phyloP scores from a whole-genome alignment of 2,329 filamentous ascomycete species.

The Diaporthe citriasiana region DNA sequence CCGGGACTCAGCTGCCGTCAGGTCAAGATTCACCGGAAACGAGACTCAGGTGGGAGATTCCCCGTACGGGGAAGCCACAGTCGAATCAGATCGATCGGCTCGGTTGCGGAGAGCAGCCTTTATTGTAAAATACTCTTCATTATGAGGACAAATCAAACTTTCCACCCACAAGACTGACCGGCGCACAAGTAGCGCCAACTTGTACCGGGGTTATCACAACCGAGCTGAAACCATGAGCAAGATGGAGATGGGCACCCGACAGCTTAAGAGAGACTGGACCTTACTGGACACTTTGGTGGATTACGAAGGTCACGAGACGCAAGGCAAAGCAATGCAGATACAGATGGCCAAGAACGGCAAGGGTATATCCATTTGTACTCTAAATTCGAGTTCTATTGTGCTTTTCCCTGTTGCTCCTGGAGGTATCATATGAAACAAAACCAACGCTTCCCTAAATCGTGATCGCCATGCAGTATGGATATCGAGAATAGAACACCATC shows the following conservation, averaged over 20 bases:
- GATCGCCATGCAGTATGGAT: conserved; percentile 22
- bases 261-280: too few relatives aligned
- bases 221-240: neutral
- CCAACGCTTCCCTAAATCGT: conserved; percentile 34
- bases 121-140: conserved; percentile 15
- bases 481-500: conserved; percentile 31
- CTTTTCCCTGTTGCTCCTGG: conserved; percentile 30
- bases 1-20: neutral
- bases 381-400: conserved; percentile 19
- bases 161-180: neutral
- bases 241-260: neutral
- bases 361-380: conserved; percentile 36
- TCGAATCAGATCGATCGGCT: neutral
- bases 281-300: neutral
- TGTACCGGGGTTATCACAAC: too few relatives aligned
- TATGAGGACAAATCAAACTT: neutral
- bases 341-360: conserved; percentile 4
- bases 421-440: conserved; percentile 43
- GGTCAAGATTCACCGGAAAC: too few relatives aligned
- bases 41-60: neutral
- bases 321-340: too few relatives aligned
- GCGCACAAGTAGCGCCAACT: neutral
- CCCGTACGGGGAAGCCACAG: neutral
- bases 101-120: conserved; percentile 14
- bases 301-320: neutral